Conservation (phyloP, 2,329 filamentous ascomycete species). For the Stemphylium lycopersici region DNA sequence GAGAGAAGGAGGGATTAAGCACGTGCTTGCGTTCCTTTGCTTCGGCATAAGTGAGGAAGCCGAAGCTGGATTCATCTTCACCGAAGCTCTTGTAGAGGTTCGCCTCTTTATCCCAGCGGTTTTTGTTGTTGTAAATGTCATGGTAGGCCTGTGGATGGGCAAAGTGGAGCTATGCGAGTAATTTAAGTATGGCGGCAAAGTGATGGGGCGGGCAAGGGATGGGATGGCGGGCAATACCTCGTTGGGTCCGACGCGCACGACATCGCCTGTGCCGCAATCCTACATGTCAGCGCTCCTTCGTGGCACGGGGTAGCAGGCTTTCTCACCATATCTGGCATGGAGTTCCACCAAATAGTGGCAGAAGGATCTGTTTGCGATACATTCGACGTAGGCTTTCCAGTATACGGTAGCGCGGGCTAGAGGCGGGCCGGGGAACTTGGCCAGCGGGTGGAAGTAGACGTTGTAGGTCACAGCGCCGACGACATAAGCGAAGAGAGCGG, state of each 20-base stretch:
- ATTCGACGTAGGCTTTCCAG: slow-evolving; percentile 42
- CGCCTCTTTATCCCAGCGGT: slow-evolving; percentile 53
- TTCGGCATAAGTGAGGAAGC: slow-evolving; percentile 48
- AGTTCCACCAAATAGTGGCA: slow-evolving; percentile 34
- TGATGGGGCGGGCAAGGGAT: not conserved
- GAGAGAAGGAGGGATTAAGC: slow-evolving; percentile 52
- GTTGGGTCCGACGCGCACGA: slow-evolving; percentile 39
- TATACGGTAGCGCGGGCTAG: slow-evolving; percentile 28
- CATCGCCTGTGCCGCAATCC: slow-evolving; percentile 21
- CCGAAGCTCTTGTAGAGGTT: slow-evolving; percentile 50
- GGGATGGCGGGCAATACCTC: slow-evolving; percentile 15
- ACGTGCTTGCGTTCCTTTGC: slow-evolving; percentile 52
- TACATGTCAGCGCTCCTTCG: slow-evolving; percentile 12
- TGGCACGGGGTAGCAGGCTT: not conserved
- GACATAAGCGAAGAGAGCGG: slow-evolving; percentile 21
- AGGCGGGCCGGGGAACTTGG: slow-evolving; percentile 51
- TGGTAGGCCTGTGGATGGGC: slow-evolving; percentile 51
- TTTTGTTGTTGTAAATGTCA: slow-evolving; percentile 52
- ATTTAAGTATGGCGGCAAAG: slow-evolving; percentile 5
- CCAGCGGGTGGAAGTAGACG: slow-evolving; percentile 52
- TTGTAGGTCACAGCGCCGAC: slow-evolving; percentile 37
- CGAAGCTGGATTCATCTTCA: slow-evolving; percentile 53
- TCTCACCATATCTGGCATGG: slow-evolving; percentile 36
- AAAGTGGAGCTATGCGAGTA: slow-evolving; percentile 50
- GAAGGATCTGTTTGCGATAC: slow-evolving; percentile 35